phyloP scores from a whole-genome alignment of 2,329 filamentous ascomycete genomes.

The Claviceps spartinae region DNA sequence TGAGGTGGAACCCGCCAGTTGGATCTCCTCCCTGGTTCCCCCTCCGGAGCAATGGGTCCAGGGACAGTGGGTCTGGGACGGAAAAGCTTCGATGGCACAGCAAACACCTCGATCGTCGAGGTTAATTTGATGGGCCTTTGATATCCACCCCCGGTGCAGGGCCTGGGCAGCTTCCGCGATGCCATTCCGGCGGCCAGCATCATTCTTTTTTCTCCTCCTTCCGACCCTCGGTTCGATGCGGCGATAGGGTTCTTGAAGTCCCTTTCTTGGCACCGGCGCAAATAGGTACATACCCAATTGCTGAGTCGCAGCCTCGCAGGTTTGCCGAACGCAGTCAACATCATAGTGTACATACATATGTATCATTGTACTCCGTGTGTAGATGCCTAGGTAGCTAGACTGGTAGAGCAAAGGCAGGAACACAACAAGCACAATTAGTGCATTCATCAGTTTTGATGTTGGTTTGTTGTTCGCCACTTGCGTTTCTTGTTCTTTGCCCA shows the following conservation, averaged over 20 bases:
- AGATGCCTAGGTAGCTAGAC: too few relatives aligned
- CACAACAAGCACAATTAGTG: not conserved
- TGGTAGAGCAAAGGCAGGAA: too few relatives aligned
- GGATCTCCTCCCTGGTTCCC: not conserved
- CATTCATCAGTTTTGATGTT: not conserved
- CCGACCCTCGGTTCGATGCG: not conserved
- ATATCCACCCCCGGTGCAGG: not conserved
- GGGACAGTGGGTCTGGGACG: not conserved
- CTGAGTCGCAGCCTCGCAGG: not conserved
- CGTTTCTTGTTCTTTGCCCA: too few relatives aligned
- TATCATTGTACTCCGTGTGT: too few relatives aligned
- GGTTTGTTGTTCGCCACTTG: not conserved
- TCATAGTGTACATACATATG: too few relatives aligned
- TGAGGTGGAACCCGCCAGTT: not conserved
- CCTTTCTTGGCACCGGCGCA: not conserved
- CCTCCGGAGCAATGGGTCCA: not conserved
- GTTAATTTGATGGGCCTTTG: not conserved
- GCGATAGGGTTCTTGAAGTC: not conserved
- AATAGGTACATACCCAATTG: not conserved
- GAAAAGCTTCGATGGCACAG: constrained; percentile 4
- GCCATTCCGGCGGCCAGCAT: not conserved
- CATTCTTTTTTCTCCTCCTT: not conserved
- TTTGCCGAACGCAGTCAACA: not conserved
- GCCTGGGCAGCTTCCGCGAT: not conserved
- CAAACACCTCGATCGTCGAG: constrained; percentile 3